Conservation (phyloP, 805 yeast species). For the Pichia kluyveri region DNA sequence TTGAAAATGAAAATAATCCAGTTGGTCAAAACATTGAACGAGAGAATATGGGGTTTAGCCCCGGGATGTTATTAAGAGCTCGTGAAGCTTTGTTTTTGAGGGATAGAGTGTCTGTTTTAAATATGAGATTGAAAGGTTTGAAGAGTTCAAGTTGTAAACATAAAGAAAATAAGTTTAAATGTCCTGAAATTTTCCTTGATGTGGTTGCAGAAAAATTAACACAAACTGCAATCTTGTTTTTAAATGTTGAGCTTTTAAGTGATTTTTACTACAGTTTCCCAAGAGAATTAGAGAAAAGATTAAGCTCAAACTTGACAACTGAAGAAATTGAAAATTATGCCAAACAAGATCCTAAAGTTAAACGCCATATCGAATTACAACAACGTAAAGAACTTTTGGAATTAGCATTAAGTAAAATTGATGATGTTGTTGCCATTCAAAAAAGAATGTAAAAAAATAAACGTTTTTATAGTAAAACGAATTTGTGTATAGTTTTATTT, state of each 20-base stretch:
- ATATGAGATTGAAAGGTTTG: constrained; percentile 68
- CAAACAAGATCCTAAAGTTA: constrained; percentile 86
- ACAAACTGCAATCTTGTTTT: constrained; percentile 83
- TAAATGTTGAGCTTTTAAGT: constrained; percentile 87
- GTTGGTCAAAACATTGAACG: constrained; percentile 35
- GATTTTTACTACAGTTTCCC: constrained; percentile 97
- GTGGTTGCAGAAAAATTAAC: constrained; percentile 89
- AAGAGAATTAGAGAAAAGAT: constrained; percentile 73
- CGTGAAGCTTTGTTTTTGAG: constrained; percentile 71
- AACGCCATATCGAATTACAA: constrained; percentile 86
- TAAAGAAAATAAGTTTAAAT: constrained; percentile 75
- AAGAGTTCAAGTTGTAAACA: constrained; percentile 67
- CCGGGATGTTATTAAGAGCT: constrained; percentile 67
- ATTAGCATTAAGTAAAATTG: constrained; percentile 76
- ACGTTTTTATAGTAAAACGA: neutral
- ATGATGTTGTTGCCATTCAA: constrained; percentile 67
- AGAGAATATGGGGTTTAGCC: constrained; percentile 81
- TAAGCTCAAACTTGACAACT: constrained; percentile 51
- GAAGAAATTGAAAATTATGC: constrained; percentile 87
- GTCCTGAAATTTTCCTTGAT: constrained; percentile 91
- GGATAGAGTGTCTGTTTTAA: constrained; percentile 61
- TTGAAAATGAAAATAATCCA: constrained; percentile 37
- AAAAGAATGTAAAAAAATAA: constrained; percentile 18
- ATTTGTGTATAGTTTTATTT: neutral
- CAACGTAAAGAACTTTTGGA: constrained; percentile 85